Base-by-base conservation (phyloP, 345 rosid species). In the Anastatica hierochuntica region DNA sequence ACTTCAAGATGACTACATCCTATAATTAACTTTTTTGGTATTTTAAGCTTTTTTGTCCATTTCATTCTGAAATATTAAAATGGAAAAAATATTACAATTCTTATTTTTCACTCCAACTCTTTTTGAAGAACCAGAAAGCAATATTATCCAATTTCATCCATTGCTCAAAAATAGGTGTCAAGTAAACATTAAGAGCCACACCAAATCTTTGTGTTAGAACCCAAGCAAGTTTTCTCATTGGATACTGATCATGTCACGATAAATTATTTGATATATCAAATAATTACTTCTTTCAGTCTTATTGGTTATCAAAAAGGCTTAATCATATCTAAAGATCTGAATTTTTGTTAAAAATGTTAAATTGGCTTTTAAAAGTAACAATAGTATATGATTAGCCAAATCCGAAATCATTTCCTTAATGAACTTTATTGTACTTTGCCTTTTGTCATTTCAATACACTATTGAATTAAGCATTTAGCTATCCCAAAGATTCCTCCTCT, bases 371-470 rank as follows among this genome's bases (percentile, higher is more conserved):
- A 1, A 30, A 65, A 33, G 16, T 14, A 64, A 17, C 43, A 41
- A 15, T n/a, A 16, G n/a, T 24, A 15, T 21, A 49, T 24, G 45
- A 26, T 47, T 19, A 13, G 48, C 20, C 11, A 37, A 14, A 21
- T 49, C 33, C 26, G 24, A 49, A 26, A 63, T 65, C 47, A 65
- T 65, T 49, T 56, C 69, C 51, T 56, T 55, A 48, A 35, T 56
- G n/a, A n/a, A n/a, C n/a, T n/a, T n/a, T n/a, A n/a, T n/a, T n/a
- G n/a, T n/a, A n/a, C n/a, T n/a, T n/a, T n/a, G n/a, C n/a, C n/a
- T 44, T 43, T 35, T n/a, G 31, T 17, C 30, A 34, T 49, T 64
- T 57, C 64, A 17, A 57, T 24, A 23, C 34, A 49, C 18, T 19
- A 65, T 49, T 57, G 70, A 46, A 35, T 65, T 49, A 65, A 14